phyloP scores from a whole-genome alignment of 306 rosid genomes.

The Acacia confusa region DNA sequence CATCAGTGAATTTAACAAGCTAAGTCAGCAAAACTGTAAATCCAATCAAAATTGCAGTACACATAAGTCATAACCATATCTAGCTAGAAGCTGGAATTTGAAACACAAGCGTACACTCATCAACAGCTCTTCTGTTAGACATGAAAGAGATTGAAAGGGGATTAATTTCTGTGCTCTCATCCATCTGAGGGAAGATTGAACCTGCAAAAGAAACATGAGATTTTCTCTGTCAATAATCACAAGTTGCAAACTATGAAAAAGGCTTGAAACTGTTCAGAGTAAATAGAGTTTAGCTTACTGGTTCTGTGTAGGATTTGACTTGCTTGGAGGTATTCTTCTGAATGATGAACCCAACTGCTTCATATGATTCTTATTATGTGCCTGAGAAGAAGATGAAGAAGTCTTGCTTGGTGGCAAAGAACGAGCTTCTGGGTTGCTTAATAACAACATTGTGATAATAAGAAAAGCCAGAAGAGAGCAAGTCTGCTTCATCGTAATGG shows the following conservation, averaged over 20 bases:
- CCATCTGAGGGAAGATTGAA: constrained; percentile 39
- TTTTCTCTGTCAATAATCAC: constrained; percentile 7
- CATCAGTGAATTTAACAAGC: constrained; percentile 13
- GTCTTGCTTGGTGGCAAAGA: constrained; percentile 16
- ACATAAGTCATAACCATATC: not conserved
- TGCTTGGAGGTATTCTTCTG: constrained; percentile 50
- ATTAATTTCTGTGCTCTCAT: constrained; percentile 15
- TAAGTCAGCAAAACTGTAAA: constrained; percentile 23
- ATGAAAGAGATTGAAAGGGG: not conserved
- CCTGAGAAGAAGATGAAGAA: constrained; percentile 38
- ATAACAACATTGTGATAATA: constrained; percentile 30
- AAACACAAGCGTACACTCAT: constrained; percentile 1
- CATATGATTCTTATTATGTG: constrained; percentile 16
- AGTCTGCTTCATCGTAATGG: constrained; percentile 38
- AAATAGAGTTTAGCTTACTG: constrained; percentile 32
- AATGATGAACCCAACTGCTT: constrained; percentile 39
- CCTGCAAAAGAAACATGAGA: constrained; percentile 40
- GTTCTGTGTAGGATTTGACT: constrained; percentile 53
- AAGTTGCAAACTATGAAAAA: not conserved
- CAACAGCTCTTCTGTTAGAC: not conserved
- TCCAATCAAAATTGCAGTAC: constrained; percentile 29
- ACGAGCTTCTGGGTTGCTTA: constrained; percentile 1
- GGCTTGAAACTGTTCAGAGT: constrained; percentile 12
- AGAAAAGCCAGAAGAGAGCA: constrained; percentile 47
- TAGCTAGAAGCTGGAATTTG: not conserved